phyloP scores from a whole-genome alignment of 2,329 filamentous ascomycete species.

The Rhynchosporium agropyri region DNA sequence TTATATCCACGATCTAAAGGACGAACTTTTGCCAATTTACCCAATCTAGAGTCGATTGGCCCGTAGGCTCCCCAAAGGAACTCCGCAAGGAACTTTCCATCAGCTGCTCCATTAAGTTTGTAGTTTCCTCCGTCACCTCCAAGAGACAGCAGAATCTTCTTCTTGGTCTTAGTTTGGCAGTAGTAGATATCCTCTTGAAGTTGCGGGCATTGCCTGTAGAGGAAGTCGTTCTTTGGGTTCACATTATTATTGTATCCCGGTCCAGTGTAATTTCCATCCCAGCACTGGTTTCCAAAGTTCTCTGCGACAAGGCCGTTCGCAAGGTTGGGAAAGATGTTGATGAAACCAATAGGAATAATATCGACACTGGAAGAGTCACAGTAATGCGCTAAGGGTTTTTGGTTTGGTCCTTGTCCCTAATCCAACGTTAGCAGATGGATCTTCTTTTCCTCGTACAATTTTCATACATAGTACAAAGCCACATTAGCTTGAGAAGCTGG shows the following conservation, averaged over 20 bases:
- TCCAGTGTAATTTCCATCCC: conserved; percentile 40
- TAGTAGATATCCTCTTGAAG: conserved; percentile 45
- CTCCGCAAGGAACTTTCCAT: conserved; percentile 41
- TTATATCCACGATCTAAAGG: conserved; percentile 36
- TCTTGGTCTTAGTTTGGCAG: conserved; percentile 45
- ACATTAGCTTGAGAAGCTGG: conserved; percentile 45
- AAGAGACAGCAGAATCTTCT: conserved; percentile 48
- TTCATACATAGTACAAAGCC: conserved; percentile 48
- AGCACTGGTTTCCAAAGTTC: conserved; percentile 50
- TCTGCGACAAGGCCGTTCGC: conserved; percentile 48
- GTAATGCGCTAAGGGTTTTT: conserved; percentile 44
- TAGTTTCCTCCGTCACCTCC: conserved; percentile 40
- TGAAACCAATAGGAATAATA: conserved; percentile 49
- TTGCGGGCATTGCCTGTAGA: conserved; percentile 43
- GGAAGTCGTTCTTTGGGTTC: conserved; percentile 41
- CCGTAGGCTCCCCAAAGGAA: conserved; percentile 49
- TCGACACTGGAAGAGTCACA: conserved; percentile 47
- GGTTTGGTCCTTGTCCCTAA: conserved; percentile 48
- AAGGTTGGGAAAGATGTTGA: conserved; percentile 47
- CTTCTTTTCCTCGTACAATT: not conserved
- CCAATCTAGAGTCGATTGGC: conserved; percentile 43
- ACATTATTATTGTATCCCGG: conserved; percentile 37
- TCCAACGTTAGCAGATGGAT: conserved; percentile 17
- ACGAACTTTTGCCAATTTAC: conserved; percentile 38
- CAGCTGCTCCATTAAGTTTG: conserved; percentile 13